Evolutionary conservation across 192 early-diverging fungal genomes (phyloP).

Genomic region (Podila horticola): DNA sequence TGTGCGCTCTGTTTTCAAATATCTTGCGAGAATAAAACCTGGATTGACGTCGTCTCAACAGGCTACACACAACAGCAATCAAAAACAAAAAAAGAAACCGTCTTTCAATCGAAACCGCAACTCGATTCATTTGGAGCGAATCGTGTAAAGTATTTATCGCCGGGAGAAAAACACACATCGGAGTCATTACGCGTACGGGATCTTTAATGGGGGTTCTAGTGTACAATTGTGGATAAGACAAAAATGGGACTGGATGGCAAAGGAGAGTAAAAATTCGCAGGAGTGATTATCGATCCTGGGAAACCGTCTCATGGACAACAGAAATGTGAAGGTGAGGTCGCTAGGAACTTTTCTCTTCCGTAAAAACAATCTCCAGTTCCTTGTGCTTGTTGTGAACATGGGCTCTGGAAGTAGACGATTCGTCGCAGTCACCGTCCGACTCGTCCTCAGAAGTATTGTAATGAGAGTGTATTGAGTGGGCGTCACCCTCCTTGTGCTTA

Average conservation of each 20-base stretch:
- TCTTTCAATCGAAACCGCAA: too few relatives aligned
- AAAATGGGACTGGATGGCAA: too few relatives aligned
- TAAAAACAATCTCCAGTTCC: slow-evolving; percentile 8
- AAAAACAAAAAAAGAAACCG: not conserved
- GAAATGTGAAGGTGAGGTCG: too few relatives aligned
- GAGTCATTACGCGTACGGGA: too few relatives aligned
- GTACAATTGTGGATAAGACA: too few relatives aligned
- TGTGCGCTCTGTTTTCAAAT: slow-evolving; percentile 47
- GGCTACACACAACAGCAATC: slow-evolving; percentile 1
- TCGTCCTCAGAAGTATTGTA: slow-evolving; percentile 2
- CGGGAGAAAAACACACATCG: too few relatives aligned
- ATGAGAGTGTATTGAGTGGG: not conserved
- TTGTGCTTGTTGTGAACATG: not conserved
- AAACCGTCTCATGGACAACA: too few relatives aligned
- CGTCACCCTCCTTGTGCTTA: not conserved
- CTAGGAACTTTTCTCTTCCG: not conserved
- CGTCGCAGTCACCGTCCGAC: not conserved
- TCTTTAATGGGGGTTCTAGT: too few relatives aligned
- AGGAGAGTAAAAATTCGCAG: too few relatives aligned
- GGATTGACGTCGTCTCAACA: slow-evolving; percentile 31
- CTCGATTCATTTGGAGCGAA: too few relatives aligned
- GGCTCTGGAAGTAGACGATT: not conserved
- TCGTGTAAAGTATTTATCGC: too few relatives aligned
- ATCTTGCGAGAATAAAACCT: slow-evolving; percentile 51
- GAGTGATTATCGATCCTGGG: too few relatives aligned